Percentiles rank a stretch among this genome's conserved stretches.
Conservation (phyloP, 148 eudicot genomes). For the Heliamphora exappendiculata region DNA sequence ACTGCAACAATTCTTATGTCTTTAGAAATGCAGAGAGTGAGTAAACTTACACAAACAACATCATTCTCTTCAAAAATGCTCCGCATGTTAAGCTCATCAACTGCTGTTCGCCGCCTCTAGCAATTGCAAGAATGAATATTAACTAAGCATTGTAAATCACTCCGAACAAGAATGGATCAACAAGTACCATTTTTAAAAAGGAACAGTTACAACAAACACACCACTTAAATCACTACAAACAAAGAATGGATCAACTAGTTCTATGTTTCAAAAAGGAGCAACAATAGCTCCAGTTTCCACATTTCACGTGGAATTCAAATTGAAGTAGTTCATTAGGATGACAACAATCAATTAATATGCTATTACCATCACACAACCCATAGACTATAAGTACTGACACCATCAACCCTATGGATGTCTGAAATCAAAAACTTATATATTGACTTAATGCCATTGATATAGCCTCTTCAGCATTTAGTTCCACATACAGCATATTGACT, state of each 20-base stretch:
- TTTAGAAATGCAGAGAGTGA: background rate
- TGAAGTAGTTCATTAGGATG: background rate
- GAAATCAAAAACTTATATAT: background rate
- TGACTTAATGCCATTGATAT: no score
- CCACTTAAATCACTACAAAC: no score
- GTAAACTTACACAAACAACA: conserved; percentile 74
- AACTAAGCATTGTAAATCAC: background rate
- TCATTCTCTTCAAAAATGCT: conserved; percentile 80
- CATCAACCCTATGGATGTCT: background rate
- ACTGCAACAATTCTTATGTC: background rate
- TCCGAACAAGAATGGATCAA: background rate
- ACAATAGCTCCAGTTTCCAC: no score
- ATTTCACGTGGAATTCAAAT: background rate
- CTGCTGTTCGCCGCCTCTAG: conserved; percentile 83
- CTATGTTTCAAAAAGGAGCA: no score
- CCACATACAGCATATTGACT: no score
- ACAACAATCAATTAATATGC: background rate
- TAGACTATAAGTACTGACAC: background rate
- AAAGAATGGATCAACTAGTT: no score
- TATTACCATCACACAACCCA: background rate
- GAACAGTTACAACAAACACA: background rate
- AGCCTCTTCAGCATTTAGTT: no score
- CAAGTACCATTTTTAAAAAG: background rate
- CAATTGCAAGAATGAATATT: conserved; percentile 12
- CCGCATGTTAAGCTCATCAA: conserved; percentile 94